Base-by-base conservation (phyloP, 192 early-diverging fungal species). In the Mortierella antarctica region DNA sequence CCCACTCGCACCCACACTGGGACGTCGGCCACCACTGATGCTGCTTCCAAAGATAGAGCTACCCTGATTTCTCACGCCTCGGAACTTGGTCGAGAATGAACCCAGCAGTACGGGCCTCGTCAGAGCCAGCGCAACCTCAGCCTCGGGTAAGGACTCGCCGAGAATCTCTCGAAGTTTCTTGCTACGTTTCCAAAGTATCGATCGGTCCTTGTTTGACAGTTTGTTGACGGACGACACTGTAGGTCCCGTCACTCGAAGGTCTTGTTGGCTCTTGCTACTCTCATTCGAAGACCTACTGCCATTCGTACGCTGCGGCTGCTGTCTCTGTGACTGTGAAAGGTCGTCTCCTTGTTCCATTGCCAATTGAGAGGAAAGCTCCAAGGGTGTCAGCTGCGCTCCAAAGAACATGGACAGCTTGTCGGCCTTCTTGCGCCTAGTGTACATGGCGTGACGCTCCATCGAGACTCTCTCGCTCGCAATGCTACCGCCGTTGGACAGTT, bases 401-500 rank as follows among this genome's bases (percentile, higher is more conserved):
- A 80, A 80, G 41, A 80, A 80, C 39, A 55, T 80, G 3, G 77
- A 80, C 9, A 80, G 65, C 58, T 80, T 80, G 65, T 80, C 77
- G 0, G 77, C 77, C 47, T 80, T 80, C 58, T 80, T 80, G 60
- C 70, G 70, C 0, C 77, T 57, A 1, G 65, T 57, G 4, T 15
- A 18, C 77, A 80, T 80, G 11, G 44, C 61, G 5, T 72, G 61
- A 11, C 77, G 58, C 20, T 80, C 75, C 17, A 70, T 13, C 0
- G 57, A 40, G 31, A 31, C 31, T 31, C 31, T 31, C 31, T 31
- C 31, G 3, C 31, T 31, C 31, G 31, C 31, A 31, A 2, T 31
- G 31, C 31, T 31, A 31, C 31, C 31, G 31, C 31, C n/a, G 54
- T n/a, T 55, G n/a, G n/a, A 11, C 3, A 55, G 18, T 8, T 12